Evolutionary conservation across 1,139 yeast species (phyloP).

Genomic region (Arxiozyma slooffiae): DNA sequence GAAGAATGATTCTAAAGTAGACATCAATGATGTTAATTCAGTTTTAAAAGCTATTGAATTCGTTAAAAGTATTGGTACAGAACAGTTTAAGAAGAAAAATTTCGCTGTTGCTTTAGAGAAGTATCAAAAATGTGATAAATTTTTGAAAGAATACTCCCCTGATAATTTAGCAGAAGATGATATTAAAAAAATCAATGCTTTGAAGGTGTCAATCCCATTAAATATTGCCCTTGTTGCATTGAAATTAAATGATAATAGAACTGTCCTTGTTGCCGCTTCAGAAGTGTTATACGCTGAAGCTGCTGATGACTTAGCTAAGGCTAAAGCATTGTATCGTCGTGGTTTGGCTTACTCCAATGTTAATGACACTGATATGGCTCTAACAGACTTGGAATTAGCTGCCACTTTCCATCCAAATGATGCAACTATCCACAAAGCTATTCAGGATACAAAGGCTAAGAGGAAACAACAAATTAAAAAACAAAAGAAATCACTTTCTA

Average conservation of each 20-base stretch:
- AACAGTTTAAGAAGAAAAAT: slow-evolving; percentile 57
- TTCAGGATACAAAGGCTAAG: slow-evolving; percentile 47
- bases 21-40: slow-evolving; percentile 47
- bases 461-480: slow-evolving; percentile 50
- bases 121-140: slow-evolving; percentile 60
- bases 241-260: slow-evolving; percentile 49
- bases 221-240: slow-evolving; percentile 71
- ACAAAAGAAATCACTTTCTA: slow-evolving; percentile 77
- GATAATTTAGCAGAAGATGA: slow-evolving; percentile 53
- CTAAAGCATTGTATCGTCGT: slow-evolving; percentile 80
- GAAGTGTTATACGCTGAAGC: slow-evolving; percentile 57
- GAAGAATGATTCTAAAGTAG: slow-evolving; percentile 62
- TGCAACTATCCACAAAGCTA: slow-evolving; percentile 60
- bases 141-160: slow-evolving; percentile 65
- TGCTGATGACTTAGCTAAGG: slow-evolving; percentile 57
- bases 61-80: slow-evolving; percentile 76
- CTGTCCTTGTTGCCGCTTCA: slow-evolving; percentile 50
- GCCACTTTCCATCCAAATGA: slow-evolving; percentile 59
- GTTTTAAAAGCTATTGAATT: slow-evolving; percentile 56
- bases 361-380: slow-evolving; percentile 66
- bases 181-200: slow-evolving; percentile 37
- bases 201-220: slow-evolving; percentile 54
- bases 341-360: slow-evolving; percentile 61
- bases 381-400: slow-evolving; percentile 58
- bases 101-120: slow-evolving; percentile 49